Base-by-base conservation (phyloP, 495 filamentous ascomycete genomes). In the Xylaria scruposa region DNA sequence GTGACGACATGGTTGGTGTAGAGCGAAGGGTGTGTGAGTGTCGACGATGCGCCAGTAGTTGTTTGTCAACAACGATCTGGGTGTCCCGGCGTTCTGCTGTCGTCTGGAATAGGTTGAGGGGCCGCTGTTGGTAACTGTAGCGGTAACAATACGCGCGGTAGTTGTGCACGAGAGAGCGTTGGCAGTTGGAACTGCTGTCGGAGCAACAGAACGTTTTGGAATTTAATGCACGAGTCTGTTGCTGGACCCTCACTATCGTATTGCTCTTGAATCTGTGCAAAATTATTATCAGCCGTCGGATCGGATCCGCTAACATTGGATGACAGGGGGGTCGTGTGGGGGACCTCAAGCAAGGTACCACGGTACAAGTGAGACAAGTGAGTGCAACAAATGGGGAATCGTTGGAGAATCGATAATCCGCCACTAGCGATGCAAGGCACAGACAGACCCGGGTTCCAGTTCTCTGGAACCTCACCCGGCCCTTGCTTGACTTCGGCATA, bases 1-100 rank as follows among this genome's bases (percentile, higher is more conserved):
- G 70, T 15, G 68, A 60, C 29, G 75, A 74, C 77, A 79, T 79
- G 33, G 56, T 69, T 19, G 29, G 29, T 31, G 29, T 49, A 24
- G 9, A 7, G 61, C 71, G 59, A 6, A 10, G 15, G 4, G 15
- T 9, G 40, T 21, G 6, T 13, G 36, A 38, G 26, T 33, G 42
- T 64, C 5, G 61, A 17, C 10, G 3, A 31, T 19, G 36, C 17
- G 59, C n/a, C 8, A 9, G 59, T 42, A 42, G 59, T 21, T 19
- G 54, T 15, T n/a, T 19, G 17, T 47, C 19, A 2, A 21, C 7
- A 19, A n/a, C 6, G 46, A n/a, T 4, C 46, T 8, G 19, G 46
- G 19, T 17, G 46, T 47, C 46, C 19, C 15, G 46, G 17, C 46
- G 19, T 13, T n/a, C 44, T 47, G 44, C 17, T 47, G 44, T 19